Evolutionary conservation across 495 filamentous ascomycete genomes (phyloP), one percentile per base, ranked within the genome.

Genomic region (Eremomyces bilateralis): DNA sequence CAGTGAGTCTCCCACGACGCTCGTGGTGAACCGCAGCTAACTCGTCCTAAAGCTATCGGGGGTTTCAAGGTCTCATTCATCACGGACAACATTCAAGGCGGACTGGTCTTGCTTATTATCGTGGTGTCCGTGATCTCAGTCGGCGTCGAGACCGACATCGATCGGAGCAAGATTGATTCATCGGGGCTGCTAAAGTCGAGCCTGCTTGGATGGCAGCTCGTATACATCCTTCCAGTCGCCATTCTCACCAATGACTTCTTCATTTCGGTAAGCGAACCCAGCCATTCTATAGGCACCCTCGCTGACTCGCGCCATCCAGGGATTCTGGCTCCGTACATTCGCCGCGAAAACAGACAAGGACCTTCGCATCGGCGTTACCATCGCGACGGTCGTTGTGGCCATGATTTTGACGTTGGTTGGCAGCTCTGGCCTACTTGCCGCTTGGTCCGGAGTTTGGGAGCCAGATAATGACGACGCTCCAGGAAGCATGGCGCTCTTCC

Each of bases 311-410:
- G n/a, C n/a, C 13, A 36, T 4, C 11, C 27, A 46, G 43, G 66
- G 65, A 39, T 80, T 76, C 56, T 82, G 76, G 76, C 67, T 81
- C 44, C 71, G 76, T 32, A 76, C 77, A n/a, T 82, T 82, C 47
- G 73, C 76, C 15, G 72, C 73, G 37, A 73, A 69, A 45, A 75
- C 75, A 1, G 77, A 82, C 55, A 69, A 59, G 38, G 77, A 81
- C 42, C 64, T 82, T n/a, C 67, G 63, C 57, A 59, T 78, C 35
- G 76, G 76, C 8, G 60, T 74, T 21, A 59, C 59, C n/a, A 54
- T 76, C 13, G 76, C 77, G 15, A 62, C 65, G 10, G 49, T 70
- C 4, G 64, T 54, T 32, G 62, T 74, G 21, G 60, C 74, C 24
- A 48, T 69, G 34, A 67, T 82, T 44, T 51, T 81, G 5, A 63